Base-by-base conservation (phyloP, 495 filamentous ascomycete species). In the Aspergillus biplanus region DNA sequence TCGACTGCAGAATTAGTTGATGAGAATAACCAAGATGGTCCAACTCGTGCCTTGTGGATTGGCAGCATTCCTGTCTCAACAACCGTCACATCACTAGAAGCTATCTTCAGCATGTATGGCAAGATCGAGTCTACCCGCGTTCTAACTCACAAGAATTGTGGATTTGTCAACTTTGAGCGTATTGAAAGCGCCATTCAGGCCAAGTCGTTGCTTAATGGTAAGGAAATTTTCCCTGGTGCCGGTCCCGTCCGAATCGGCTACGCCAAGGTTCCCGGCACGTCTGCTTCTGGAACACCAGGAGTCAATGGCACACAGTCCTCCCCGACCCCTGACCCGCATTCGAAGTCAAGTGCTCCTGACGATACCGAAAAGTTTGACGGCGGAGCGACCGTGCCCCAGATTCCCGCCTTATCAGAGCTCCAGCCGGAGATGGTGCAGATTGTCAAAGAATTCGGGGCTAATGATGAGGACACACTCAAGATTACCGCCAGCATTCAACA, bases 1-100 rank as follows among this genome's bases (percentile, higher is more conserved):
- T 59, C 71, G 44, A 65, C 71, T 9, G 70, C 69, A 15, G 82
- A 84, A 52, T 65, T 74, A 46, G 65, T 63, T 7, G 90, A 96
- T 56, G 92, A 96, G 61, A 83, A 85, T 65, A 91, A 87, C 65
- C 83, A 95, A 63, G 95, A 97, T 72, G 92, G 89, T 13, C 93
- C 96, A 16, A 98, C 95, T 16, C 87, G 93, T 62, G 92, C 95
- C 44, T 76, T 99, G 48, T 99, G 95, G 95, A 92, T 99, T 61
- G 95, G 95, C 57, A 97, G 92, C 70, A 97, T 98, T 58, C 95
- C 95, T n/a, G 89, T 94, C 9, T 99, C 95, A 7, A 98, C 95
- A 6, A 99, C 95, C 0, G 90, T 92, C 32, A 94, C 92, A 15
- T 97, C 95, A 3, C 75, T 99, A 50, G 92, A 91, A 55, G 91